These are phyloP conservation scores for Casuarina equisetifolia DNA, from an alignment of 306 rosid genomes.

Conservation along the genomic window DNA sequence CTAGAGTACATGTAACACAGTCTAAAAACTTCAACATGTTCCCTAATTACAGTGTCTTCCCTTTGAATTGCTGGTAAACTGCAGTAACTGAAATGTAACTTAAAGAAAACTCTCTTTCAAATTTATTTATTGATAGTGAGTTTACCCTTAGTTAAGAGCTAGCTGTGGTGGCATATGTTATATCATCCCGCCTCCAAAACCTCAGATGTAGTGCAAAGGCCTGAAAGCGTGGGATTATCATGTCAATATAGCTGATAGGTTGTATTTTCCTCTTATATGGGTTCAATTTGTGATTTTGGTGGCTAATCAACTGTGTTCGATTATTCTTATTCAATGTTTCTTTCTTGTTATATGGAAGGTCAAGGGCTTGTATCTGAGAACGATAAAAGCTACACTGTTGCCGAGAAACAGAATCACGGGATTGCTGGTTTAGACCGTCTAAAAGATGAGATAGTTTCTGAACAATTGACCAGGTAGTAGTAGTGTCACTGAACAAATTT, in stretches of 20 bases:
- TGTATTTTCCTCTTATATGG: not conserved
- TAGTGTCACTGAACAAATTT: slow-evolving; percentile 15
- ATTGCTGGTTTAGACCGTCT: slow-evolving; percentile 49
- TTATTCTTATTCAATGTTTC: not conserved
- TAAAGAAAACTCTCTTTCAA: not conserved
- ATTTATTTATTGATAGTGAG: slow-evolving; percentile 3
- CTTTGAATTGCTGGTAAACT: not conserved
- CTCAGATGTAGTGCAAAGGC: not conserved
- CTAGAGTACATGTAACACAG: not conserved
- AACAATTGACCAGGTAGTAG: slow-evolving; percentile 83
- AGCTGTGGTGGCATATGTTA: not conserved
- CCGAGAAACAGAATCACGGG: slow-evolving; percentile 40
- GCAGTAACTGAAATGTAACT: not conserved
- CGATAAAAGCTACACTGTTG: slow-evolving; percentile 28
- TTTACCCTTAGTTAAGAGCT: not conserved
- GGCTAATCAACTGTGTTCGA: not conserved
- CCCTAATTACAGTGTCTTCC: slow-evolving; percentile 6
- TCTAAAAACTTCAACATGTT: slow-evolving; percentile 9
- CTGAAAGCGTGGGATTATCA: not conserved
- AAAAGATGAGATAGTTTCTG: slow-evolving; percentile 86
- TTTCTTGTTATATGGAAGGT: slow-evolving; percentile 22
- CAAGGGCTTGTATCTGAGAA: slow-evolving; percentile 34
- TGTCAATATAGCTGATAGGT: not conserved
- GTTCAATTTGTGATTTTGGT: not conserved
- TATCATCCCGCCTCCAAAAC: not conserved